Percentiles rank a stretch among this genome's conserved stretches.
phyloP scores from a whole-genome alignment of 352 stramenopile species.

The Phytophthora chlamydospora region DNA sequence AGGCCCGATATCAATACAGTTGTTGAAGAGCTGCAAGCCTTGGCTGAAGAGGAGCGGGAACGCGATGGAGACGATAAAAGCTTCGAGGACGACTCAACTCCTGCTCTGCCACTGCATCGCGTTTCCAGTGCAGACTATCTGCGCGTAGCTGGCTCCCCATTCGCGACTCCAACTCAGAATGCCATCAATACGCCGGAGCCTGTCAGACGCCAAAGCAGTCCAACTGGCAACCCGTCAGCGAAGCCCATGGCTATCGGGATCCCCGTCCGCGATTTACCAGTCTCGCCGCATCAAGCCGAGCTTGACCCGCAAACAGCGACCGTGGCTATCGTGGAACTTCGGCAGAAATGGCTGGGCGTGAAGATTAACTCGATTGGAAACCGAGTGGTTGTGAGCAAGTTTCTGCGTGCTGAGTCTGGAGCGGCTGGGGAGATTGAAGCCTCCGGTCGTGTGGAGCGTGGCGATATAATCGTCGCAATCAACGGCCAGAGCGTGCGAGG shows the following conservation, averaged over 20 bases:
- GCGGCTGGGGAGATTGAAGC: slow-evolving; percentile 74
- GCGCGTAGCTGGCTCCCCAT: slow-evolving; percentile 22
- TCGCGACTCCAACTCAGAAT: slow-evolving; percentile 13
- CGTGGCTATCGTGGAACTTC: slow-evolving; percentile 50
- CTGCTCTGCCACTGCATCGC: slow-evolving; percentile 32
- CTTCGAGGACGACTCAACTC: slow-evolving; percentile 26
- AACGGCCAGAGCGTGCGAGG: slow-evolving; percentile 65
- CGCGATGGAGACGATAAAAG: slow-evolving; percentile 36
- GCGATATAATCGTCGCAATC: slow-evolving; percentile 69
- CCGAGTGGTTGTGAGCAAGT: slow-evolving; percentile 77
- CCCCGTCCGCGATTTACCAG: slow-evolving; percentile 17
- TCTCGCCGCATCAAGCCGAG: slow-evolving; percentile 17
- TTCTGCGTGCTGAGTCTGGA: slow-evolving; percentile 59
- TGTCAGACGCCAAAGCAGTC: slow-evolving; percentile 26
- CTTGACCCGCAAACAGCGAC: slow-evolving; percentile 14
- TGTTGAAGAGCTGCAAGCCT: slow-evolving; percentile 44
- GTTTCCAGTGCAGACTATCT: slow-evolving; percentile 34
- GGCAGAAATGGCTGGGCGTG: slow-evolving; percentile 75
- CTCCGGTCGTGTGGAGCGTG: slow-evolving; percentile 59
- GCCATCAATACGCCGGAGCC: slow-evolving; percentile 16
- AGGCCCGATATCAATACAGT: slow-evolving; percentile 60
- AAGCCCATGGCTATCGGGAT: slow-evolving; percentile 27
- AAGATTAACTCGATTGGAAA: slow-evolving; percentile 83
- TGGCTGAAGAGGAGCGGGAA: slow-evolving; percentile 58
- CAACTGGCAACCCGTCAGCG: slow-evolving; percentile 11